phyloP scores from a whole-genome alignment of 2,329 filamentous ascomycete species.

The Epichloe baconii region DNA sequence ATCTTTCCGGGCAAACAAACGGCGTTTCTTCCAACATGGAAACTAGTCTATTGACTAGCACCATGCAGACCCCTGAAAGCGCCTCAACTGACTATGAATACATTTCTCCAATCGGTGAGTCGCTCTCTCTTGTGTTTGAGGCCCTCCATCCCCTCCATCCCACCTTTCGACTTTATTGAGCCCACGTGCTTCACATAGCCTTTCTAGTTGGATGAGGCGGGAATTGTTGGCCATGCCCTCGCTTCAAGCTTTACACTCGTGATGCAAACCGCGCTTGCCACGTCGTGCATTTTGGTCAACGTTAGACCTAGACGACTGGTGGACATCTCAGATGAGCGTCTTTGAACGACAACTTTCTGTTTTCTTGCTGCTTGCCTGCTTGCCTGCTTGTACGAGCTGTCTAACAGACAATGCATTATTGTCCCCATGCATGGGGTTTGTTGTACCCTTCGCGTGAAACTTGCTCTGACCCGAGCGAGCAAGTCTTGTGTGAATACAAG shows the following conservation, averaged over 20 bases:
- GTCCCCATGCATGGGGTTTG: background rate
- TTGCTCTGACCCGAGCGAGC: background rate
- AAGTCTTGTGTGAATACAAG: background rate
- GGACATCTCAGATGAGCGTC: background rate
- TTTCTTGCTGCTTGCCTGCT: background rate
- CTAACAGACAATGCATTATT: background rate
- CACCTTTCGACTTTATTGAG: background rate
- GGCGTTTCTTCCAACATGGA: slow-evolving; percentile 20
- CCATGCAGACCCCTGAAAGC: slow-evolving; percentile 31
- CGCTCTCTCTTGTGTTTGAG: background rate
- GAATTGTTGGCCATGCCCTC: background rate
- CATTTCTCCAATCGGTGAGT: slow-evolving; percentile 44
- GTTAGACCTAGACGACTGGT: background rate
- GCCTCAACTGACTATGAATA: slow-evolving; percentile 29
- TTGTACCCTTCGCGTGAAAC: background rate
- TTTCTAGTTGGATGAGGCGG: slow-evolving; percentile 20
- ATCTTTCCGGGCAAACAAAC: background rate
- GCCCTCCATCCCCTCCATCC: background rate
- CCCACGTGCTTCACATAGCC: slow-evolving; percentile 31
- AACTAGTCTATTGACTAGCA: slow-evolving; percentile 19
- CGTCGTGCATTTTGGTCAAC: background rate
- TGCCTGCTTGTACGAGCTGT: background rate
- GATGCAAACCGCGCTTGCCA: background rate
- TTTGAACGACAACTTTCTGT: background rate
- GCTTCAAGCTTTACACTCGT: background rate